Base-by-base conservation (phyloP, 306 rosid species). In the Vicia villosa region DNA sequence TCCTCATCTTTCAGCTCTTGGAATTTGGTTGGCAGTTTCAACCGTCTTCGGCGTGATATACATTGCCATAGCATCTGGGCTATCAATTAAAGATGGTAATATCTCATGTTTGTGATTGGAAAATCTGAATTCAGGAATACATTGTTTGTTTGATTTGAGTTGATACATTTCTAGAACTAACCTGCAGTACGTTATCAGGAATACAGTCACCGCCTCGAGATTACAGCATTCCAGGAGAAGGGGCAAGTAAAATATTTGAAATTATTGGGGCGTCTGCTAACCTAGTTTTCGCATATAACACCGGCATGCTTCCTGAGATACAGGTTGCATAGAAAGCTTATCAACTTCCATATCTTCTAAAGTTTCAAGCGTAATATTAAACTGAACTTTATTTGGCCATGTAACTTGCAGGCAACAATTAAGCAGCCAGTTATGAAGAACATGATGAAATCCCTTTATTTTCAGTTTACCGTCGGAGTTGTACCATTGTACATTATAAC, bases 301-400 rank as follows among this genome's bases (percentile, higher is more conserved):
- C 99, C 0, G 96, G 97, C 74, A 94, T 94, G 97, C 91, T 94
- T 82, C 99, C 99, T 2, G 99, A 94, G 85, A 94, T 94, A 76
- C 99, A 94, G 95, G 99, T 86, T 64, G 34, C 69, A 65, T 30
- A 68, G 17, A 70, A 70, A 62, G 20, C 63, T 32, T 73, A 46
- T 20, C 16, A 17, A 66, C 41, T 65, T 50, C 40, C 30, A 60
- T 50, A 28, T 65, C 28, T 51, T 16, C 5, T 3, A 3, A 12
- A 58, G 38, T 37, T 54, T 54, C n/a, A 3, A 1, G 13, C 32
- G 42, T 12, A 42, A 15, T 61, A 64, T 7, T 45, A 51, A 64
- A 40, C 59, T 80, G 63, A 57, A 32, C 46, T 45, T 52, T 26
- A 14, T 38, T 72, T 77, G 69, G 24, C 61, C 76, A 38, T 17